A percentile compares a stretch with the other conserved stretches of the same genome.
Evolutionary conservation across 306 rosid species (phyloP).

Genomic region (Comarum palustre): DNA sequence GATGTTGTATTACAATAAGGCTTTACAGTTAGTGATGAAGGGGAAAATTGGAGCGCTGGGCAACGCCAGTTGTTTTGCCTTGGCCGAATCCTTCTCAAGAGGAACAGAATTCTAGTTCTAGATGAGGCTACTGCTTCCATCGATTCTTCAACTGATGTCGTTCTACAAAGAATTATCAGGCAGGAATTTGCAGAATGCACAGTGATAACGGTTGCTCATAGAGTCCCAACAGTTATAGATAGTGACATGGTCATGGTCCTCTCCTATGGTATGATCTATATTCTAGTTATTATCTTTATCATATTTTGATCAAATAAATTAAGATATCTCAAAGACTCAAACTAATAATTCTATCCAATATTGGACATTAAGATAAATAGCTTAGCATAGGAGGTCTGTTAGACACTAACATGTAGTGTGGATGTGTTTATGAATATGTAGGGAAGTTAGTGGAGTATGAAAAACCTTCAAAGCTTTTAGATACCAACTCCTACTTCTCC

Average conservation of each 20-base stretch:
- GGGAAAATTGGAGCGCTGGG: slow-evolving; percentile 70
- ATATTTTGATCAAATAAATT: not conserved
- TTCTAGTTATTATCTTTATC: not conserved
- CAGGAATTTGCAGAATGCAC: slow-evolving; percentile 68
- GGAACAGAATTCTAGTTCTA: slow-evolving; percentile 63
- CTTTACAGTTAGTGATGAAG: slow-evolving; percentile 59
- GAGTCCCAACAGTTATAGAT: slow-evolving; percentile 76
- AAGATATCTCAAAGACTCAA: not conserved
- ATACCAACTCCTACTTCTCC: slow-evolving; percentile 60
- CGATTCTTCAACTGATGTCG: slow-evolving; percentile 67
- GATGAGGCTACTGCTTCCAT: slow-evolving; percentile 89
- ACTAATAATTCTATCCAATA: not conserved
- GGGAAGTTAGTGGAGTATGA: slow-evolving; percentile 73
- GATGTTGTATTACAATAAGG: not conserved
- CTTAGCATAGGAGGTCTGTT: not conserved
- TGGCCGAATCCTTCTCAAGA: slow-evolving; percentile 67
- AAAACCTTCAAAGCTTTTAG: slow-evolving; percentile 61
- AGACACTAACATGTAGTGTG: too few species aligned
- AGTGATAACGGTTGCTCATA: slow-evolving; percentile 61
- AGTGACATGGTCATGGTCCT: slow-evolving; percentile 77
- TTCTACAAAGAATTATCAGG: slow-evolving; percentile 58
- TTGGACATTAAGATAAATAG: not conserved
- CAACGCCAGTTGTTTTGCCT: slow-evolving; percentile 70
- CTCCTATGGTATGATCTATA: slow-evolving; percentile 47
- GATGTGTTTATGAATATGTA: slow-evolving; percentile 12